Percentiles rank a stretch among this genome's conserved stretches.
Conservation (phyloP, 768 basidiomycete genomes). For the Boletus insuetus region DNA sequence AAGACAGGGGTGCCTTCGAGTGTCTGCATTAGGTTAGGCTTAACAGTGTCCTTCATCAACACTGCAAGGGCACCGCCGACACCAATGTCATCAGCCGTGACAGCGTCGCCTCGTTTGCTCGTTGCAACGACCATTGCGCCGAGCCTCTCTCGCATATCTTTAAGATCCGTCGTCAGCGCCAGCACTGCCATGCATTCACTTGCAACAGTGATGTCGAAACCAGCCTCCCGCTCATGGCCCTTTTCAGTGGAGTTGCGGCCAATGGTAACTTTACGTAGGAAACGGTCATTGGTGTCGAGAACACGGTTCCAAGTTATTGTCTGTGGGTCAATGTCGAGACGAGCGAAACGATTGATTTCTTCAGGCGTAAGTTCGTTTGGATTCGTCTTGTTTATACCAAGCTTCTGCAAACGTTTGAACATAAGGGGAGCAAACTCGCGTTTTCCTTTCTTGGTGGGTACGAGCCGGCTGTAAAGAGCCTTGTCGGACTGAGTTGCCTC, state of each 20-base stretch:
- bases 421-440: slow-evolving; percentile 95
- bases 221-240: slow-evolving; percentile 84
- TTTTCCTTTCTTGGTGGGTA: slow-evolving; percentile 90
- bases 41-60: slow-evolving; percentile 98
- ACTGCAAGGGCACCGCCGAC: slow-evolving; percentile 94
- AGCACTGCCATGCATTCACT: slow-evolving; percentile 99
- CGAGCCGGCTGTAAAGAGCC: slow-evolving; percentile 88
- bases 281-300: slow-evolving; percentile 94
- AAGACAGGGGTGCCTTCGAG: slow-evolving; percentile 98
- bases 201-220: slow-evolving; percentile 96
- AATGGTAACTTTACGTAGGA: slow-evolving; percentile 89
- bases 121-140: slow-evolving; percentile 98
- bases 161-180: slow-evolving; percentile 81
- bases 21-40: slow-evolving; percentile 99
- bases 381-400: slow-evolving; percentile 92
- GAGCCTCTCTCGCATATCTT: slow-evolving; percentile 89
- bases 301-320: slow-evolving; percentile 99
- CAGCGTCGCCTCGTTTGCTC: slow-evolving; percentile 82
- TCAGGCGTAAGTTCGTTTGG: slow-evolving; percentile 91
- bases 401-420: slow-evolving; percentile 92
- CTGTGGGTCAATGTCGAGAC: slow-evolving; percentile 85
- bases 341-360: slow-evolving; percentile 85
- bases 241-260: slow-evolving; percentile 90
- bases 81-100: slow-evolving; percentile 96
- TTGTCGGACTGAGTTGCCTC: slow-evolving; percentile 96